Evolutionary conservation across 1,284 basidiomycete genomes (phyloP).

Genomic region (Somion occarium): DNA sequence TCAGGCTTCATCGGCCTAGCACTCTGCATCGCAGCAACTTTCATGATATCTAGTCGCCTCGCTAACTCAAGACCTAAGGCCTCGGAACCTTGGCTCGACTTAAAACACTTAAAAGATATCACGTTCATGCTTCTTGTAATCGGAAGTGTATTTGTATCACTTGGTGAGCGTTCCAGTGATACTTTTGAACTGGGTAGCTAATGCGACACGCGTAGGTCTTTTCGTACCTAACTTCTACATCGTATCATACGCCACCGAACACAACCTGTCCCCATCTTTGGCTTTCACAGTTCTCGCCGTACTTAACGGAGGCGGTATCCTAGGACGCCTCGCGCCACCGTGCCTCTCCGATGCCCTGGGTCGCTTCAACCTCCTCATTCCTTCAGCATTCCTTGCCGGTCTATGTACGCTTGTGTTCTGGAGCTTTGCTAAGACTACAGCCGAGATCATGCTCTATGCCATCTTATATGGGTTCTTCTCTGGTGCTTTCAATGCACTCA

Average conservation of each 20-base stretch:
- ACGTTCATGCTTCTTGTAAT: slow-evolving; percentile 26
- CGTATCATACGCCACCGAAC: slow-evolving; percentile 41
- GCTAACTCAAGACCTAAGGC: not conserved
- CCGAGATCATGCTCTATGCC: slow-evolving; percentile 48
- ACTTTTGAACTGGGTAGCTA: no score
- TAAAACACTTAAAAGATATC: slow-evolving; percentile 25
- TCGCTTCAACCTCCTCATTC: slow-evolving; percentile 49
- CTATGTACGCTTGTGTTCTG: slow-evolving; percentile 54
- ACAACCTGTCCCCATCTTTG: slow-evolving; percentile 26
- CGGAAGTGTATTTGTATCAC: slow-evolving; percentile 28
- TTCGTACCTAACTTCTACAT: slow-evolving; percentile 46
- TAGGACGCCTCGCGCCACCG: slow-evolving; percentile 56
- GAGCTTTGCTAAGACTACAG: slow-evolving; percentile 35
- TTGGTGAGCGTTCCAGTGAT: slow-evolving; percentile 23
- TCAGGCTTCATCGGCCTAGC: slow-evolving; percentile 29
- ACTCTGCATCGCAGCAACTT: slow-evolving; percentile 24
- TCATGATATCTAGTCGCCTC: slow-evolving; percentile 24
- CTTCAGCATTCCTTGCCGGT: slow-evolving; percentile 55
- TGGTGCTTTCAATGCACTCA: slow-evolving; percentile 29
- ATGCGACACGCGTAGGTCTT: no score
- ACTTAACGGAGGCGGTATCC: slow-evolving; percentile 59
- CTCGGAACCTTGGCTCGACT: slow-evolving; percentile 22
- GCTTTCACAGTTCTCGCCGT: slow-evolving; percentile 53
- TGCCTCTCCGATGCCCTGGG: slow-evolving; percentile 59
- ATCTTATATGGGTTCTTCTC: slow-evolving; percentile 45